Conservation (phyloP, 176 grass and related monocot species). For the Stipa capillata region DNA sequence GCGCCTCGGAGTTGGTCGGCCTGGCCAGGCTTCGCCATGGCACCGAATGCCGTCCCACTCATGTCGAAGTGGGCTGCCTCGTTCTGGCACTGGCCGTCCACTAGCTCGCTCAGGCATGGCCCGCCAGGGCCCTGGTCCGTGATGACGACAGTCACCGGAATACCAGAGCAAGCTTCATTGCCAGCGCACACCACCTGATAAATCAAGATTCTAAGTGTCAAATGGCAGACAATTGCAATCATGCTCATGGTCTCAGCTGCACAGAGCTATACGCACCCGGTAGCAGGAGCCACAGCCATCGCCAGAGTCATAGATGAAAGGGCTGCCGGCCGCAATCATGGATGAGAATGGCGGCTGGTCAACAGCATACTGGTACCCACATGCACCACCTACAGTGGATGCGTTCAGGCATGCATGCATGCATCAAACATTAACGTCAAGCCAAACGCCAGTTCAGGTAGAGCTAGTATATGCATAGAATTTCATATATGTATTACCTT, state of each 20-base stretch:
- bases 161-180: conserved; percentile 59
- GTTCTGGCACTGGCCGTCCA: conserved; percentile 12
- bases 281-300: conserved; percentile 76
- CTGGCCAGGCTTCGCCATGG: conserved; percentile 57
- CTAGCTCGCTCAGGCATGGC: conserved; percentile 29
- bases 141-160: conserved; percentile 59
- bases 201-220: conserved; percentile 16
- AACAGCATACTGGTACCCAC: conserved; percentile 71
- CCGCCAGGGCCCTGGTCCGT: conserved; percentile 67
- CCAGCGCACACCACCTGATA: conserved; percentile 53
- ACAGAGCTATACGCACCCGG: conserved; percentile 27
- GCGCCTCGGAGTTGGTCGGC: conserved; percentile 52
- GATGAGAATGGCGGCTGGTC: conserved; percentile 59
- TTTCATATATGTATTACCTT: conserved; percentile 35
- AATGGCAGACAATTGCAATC: not conserved
- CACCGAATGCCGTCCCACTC: conserved; percentile 80
- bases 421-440: not conserved
- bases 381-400: conserved; percentile 58
- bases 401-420: not conserved
- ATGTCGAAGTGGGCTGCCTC: conserved; percentile 77
- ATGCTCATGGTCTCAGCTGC: not conserved
- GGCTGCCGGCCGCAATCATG: conserved; percentile 74
- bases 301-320: conserved; percentile 61
- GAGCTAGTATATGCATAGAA: not conserved
- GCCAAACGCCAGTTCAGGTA: not conserved